Evolutionary conservation across 345 rosid species (phyloP).

Genomic region (Anacardium occidentale): DNA sequence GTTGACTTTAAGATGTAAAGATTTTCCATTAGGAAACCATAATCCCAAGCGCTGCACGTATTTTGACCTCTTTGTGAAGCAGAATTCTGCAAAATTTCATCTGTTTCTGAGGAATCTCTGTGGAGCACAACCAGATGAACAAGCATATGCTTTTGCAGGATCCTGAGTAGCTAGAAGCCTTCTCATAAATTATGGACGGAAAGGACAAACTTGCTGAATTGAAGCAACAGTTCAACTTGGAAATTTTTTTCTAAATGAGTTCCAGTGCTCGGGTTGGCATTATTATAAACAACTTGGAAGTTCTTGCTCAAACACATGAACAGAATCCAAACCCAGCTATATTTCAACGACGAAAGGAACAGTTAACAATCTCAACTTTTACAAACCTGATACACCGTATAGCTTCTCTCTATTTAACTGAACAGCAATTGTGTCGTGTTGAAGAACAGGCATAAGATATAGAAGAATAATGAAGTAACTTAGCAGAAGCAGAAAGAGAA

Average conservation of each 20-base stretch:
- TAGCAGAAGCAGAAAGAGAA: slow-evolving; percentile 38
- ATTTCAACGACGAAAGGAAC: background rate
- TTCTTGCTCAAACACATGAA: background rate
- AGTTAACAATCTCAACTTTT: background rate
- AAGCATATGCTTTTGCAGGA: slow-evolving; percentile 31
- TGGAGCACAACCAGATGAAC: slow-evolving; percentile 33
- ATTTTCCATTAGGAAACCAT: slow-evolving; percentile 60
- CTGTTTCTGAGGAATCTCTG: slow-evolving; percentile 34
- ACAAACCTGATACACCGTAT: background rate
- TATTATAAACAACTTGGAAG: background rate
- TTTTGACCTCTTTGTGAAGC: slow-evolving; percentile 18
- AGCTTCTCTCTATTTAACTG: no score
- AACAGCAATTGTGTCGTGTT: no score
- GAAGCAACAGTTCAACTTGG: slow-evolving; percentile 25
- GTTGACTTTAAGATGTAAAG: slow-evolving; percentile 61
- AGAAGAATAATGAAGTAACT: slow-evolving; percentile 11
- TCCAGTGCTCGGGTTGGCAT: background rate
- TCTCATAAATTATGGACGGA: slow-evolving; percentile 44
- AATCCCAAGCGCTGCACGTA: slow-evolving; percentile 33
- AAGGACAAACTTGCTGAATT: slow-evolving; percentile 42
- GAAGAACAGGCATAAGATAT: no score
- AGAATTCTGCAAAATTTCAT: slow-evolving; percentile 32
- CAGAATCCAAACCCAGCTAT: background rate
- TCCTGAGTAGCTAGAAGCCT: slow-evolving; percentile 31
- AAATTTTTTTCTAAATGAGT: background rate